Conservation (phyloP, 805 yeast species). For the Barnettozyma sucrosica region DNA sequence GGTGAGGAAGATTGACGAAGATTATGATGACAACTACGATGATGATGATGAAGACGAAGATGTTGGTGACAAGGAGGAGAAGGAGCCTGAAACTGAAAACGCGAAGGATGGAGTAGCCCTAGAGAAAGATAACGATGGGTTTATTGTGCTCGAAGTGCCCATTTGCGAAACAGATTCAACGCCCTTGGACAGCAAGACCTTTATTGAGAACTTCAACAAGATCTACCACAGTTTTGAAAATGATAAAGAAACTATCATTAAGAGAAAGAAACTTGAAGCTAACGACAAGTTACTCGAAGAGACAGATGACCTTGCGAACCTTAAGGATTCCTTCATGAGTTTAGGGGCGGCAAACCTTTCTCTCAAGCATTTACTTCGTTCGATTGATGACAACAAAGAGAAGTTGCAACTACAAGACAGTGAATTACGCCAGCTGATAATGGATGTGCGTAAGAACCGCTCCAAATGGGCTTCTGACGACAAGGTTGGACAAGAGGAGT, state of each 20-base stretch:
- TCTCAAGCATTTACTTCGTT: slow-evolving; percentile 70
- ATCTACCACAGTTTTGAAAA: slow-evolving; percentile 73
- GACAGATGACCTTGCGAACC: slow-evolving; percentile 10
- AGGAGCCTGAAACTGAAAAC: not conserved
- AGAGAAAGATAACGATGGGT: slow-evolving; percentile 20
- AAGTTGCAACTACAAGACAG: slow-evolving; percentile 67
- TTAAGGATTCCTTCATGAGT: slow-evolving; percentile 32
- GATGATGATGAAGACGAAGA: slow-evolving; percentile 24
- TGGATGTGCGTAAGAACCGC: slow-evolving; percentile 90
- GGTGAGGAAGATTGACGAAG: slow-evolving; percentile 35
- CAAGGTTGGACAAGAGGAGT: slow-evolving; percentile 92
- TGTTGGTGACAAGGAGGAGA: slow-evolving; percentile 7
- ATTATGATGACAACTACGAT: slow-evolving; percentile 27
- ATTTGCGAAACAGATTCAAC: slow-evolving; percentile 31
- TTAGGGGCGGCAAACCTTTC: slow-evolving; percentile 74
- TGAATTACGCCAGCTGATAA: slow-evolving; percentile 76
- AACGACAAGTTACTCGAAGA: slow-evolving; percentile 60
- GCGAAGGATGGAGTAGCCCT: not conserved
- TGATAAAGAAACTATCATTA: slow-evolving; percentile 67
- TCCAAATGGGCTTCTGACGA: slow-evolving; percentile 98
- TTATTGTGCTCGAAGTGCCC: slow-evolving; percentile 28
- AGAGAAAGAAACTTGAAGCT: slow-evolving; percentile 71
- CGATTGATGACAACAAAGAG: slow-evolving; percentile 78
- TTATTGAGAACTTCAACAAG: slow-evolving; percentile 60
- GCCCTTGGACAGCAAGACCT: slow-evolving; percentile 27